Percentiles rank a stretch among this genome's conserved stretches.
These are phyloP conservation scores for Conticribra guillardii DNA, from an alignment of 108 stramenopile genomes.

Conservation along the genomic window DNA sequence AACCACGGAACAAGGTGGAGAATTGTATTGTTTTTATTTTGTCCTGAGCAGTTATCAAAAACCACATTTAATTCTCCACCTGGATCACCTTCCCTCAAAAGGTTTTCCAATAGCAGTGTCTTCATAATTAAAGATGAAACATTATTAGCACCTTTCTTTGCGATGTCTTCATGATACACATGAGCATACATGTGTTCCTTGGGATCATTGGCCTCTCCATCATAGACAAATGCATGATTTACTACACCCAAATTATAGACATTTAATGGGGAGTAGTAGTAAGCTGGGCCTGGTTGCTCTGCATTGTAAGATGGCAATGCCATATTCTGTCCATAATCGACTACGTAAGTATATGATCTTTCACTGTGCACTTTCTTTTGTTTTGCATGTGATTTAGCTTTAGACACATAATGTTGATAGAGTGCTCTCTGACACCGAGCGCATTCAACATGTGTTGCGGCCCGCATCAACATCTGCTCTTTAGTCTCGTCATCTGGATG, in stretches of 20 bases:
- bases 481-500: constrained; percentile 1
- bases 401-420: background rate
- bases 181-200: constrained; percentile 15
- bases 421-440: background rate
- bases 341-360: background rate
- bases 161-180: constrained; percentile 4
- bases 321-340: constrained; percentile 24
- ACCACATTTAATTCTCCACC: background rate
- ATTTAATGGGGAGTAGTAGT: constrained; percentile 20
- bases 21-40: constrained; percentile 42
- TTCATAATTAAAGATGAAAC: constrained; percentile 24
- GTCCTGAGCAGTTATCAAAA: constrained; percentile 32
- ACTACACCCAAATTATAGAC: constrained; percentile 27
- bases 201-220: background rate
- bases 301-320: constrained; percentile 17
- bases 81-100: constrained; percentile 9
- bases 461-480: background rate
- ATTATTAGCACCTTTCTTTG: constrained; percentile 27
- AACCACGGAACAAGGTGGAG: constrained; percentile 11
- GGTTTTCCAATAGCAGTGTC: background rate
- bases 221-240: background rate
- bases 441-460: background rate
- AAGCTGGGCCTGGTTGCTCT: constrained; percentile 28
- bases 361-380: background rate
- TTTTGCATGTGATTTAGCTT: constrained; percentile 6